These are phyloP conservation scores for Citrus glauca DNA, from an alignment of 345 rosid species.

Conservation along the genomic window DNA sequence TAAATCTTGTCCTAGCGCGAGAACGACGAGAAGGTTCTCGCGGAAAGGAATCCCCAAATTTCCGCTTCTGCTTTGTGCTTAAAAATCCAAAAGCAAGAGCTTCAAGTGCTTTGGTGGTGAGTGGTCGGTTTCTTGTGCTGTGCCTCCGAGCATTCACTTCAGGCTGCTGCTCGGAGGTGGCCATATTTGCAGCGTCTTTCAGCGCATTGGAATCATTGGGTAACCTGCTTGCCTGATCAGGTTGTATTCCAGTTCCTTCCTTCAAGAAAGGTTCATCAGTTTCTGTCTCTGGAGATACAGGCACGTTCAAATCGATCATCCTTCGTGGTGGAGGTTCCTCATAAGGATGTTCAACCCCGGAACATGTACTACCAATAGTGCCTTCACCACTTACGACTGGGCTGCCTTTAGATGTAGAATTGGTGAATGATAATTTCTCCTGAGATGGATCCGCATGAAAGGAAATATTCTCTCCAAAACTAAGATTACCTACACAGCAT, in stretches of 20 bases:
- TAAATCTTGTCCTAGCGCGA: slow-evolving; percentile 2
- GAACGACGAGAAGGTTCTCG: slow-evolving; percentile 21
- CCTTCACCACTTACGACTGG: slow-evolving; percentile 20
- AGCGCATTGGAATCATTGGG: not conserved
- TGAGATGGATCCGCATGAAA: slow-evolving; percentile 17
- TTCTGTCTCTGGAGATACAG: slow-evolving; percentile 33
- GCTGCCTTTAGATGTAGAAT: slow-evolving; percentile 27
- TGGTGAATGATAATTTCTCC: slow-evolving; percentile 25
- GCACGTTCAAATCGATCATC: slow-evolving; percentile 51
- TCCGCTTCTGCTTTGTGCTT: slow-evolving; percentile 34
- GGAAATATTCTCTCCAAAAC: slow-evolving; percentile 5
- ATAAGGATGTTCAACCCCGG: slow-evolving; percentile 11
- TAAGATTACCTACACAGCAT: slow-evolving; percentile 13
- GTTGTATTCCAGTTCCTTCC: slow-evolving; percentile 9
- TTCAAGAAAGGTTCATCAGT: slow-evolving; percentile 19
- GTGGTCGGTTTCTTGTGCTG: slow-evolving; percentile 50
- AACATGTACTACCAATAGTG: slow-evolving; percentile 12
- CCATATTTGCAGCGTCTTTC: slow-evolving; percentile 1
- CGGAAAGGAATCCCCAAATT: slow-evolving; percentile 13
- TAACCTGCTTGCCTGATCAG: slow-evolving; percentile 6
- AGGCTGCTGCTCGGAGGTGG: slow-evolving; percentile 23
- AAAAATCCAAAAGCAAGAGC: slow-evolving; percentile 48
- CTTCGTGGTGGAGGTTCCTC: slow-evolving; percentile 25
- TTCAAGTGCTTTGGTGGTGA: slow-evolving; percentile 56
- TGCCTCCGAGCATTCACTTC: slow-evolving; percentile 35